Percentiles rank a stretch among this genome's conserved stretches.
Conservation (phyloP, 2,329 filamentous ascomycete species). For the Penicillium sp. region DNA sequence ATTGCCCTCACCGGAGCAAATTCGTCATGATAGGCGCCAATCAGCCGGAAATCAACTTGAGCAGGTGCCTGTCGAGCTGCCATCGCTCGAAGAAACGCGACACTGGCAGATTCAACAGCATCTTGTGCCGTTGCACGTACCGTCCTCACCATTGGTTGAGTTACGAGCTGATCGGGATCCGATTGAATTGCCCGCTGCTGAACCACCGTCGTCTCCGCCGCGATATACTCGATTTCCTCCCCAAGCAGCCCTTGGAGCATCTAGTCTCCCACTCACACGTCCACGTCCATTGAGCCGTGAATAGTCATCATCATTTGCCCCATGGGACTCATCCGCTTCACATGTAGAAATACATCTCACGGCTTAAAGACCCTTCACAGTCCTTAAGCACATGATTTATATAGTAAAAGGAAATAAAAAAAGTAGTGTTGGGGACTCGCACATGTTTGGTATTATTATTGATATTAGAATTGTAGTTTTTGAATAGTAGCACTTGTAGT, state of each 20-base stretch:
- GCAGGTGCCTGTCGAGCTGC: constrained; percentile 3
- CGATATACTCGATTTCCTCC: not conserved
- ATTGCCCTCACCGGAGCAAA: not conserved
- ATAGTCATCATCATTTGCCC: not conserved
- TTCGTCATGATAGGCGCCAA: not conserved
- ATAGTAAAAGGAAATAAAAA: too few relatives aligned
- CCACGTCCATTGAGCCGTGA: not conserved
- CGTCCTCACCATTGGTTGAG: not conserved
- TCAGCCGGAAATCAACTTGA: not conserved
- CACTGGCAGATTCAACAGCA: constrained; percentile 7
- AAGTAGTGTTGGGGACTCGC: too few relatives aligned
- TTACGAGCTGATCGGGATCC: constrained; percentile 2
- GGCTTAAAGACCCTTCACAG: too few relatives aligned
- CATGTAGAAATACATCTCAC: not conserved
- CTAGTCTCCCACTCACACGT: too few relatives aligned
- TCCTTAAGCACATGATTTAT: too few relatives aligned
- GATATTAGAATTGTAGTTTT: too few relatives aligned
- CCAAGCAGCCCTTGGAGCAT: not conserved
- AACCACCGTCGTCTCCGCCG: not conserved
- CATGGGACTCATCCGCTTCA: not conserved
- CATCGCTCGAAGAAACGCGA: constrained; percentile 7
- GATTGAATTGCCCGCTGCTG: constrained; percentile 1
- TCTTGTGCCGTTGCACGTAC: not conserved
- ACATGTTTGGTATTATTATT: too few relatives aligned
- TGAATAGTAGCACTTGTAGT: too few relatives aligned